Evolutionary conservation across 345 rosid genomes (phyloP).

Genomic region (Populus tremula): DNA sequence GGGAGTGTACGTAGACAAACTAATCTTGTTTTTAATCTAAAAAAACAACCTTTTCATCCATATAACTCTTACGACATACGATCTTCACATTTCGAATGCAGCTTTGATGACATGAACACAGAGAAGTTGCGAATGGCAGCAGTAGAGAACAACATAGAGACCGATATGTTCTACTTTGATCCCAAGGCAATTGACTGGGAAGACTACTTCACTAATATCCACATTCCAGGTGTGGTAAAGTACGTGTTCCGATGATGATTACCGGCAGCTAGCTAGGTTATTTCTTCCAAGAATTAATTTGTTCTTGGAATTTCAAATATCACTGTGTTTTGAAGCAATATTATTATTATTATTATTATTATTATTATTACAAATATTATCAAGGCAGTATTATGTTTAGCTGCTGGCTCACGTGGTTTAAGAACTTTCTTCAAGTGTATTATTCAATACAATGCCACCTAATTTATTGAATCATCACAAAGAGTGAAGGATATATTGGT

Average conservation of each 20-base stretch:
- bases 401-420: no score
- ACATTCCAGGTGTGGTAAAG: conserved; percentile 60
- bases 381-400: background rate
- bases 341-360: no score
- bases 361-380: background rate
- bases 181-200: conserved; percentile 63
- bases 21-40: no score
- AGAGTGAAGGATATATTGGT: no score
- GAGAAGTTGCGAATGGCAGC: conserved; percentile 40
- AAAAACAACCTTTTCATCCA: background rate
- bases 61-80: background rate
- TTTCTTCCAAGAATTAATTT: background rate
- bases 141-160: conserved; percentile 32
- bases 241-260: conserved; percentile 40
- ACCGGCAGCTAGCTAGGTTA: no score
- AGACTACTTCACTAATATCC: conserved; percentile 48
- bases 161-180: conserved; percentile 45
- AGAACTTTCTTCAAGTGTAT: no score
- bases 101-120: conserved; percentile 64
- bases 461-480: no score
- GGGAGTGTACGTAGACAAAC: conserved; percentile 58
- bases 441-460: no score
- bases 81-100: conserved; percentile 16
- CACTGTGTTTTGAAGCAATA: no score
- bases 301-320: background rate